A percentile compares a stretch with the other conserved stretches of the same genome.
Conservation (phyloP, 169 alveolate species). For the Perkinsus chesapeaki region DNA sequence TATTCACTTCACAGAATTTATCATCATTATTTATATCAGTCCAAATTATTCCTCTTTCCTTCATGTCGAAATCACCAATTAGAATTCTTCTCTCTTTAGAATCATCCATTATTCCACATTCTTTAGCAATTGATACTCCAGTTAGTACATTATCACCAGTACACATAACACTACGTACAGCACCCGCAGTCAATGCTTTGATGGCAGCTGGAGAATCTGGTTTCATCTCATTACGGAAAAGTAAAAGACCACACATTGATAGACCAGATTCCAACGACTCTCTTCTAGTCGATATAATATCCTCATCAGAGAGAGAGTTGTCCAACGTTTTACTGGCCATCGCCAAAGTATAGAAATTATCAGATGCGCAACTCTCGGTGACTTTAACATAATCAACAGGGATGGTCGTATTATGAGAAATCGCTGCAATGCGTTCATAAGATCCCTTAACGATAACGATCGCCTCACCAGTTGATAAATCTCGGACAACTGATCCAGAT, state of each 20-base stretch:
- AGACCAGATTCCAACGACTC: background rate
- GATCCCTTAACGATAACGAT: constrained; percentile 14
- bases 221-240: constrained; percentile 30
- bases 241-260: constrained; percentile 19
- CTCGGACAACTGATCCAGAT: background rate
- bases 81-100: background rate
- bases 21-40: background rate
- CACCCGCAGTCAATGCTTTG: constrained; percentile 13
- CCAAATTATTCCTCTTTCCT: background rate
- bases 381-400: background rate
- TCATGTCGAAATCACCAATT: background rate
- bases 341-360: constrained; percentile 7
- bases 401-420: background rate
- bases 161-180: constrained; percentile 29
- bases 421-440: constrained; percentile 3
- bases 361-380: background rate
- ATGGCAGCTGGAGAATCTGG: constrained; percentile 28
- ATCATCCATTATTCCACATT: background rate
- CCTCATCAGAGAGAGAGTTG: background rate
- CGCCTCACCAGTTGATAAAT: background rate
- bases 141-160: constrained; percentile 27
- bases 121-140: constrained; percentile 11
- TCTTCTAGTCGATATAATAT: background rate
- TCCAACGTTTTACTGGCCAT: background rate
- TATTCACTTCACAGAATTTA: background rate